Evolutionary conservation across 306 rosid genomes (phyloP).

Genomic region (Urtica urens): DNA sequence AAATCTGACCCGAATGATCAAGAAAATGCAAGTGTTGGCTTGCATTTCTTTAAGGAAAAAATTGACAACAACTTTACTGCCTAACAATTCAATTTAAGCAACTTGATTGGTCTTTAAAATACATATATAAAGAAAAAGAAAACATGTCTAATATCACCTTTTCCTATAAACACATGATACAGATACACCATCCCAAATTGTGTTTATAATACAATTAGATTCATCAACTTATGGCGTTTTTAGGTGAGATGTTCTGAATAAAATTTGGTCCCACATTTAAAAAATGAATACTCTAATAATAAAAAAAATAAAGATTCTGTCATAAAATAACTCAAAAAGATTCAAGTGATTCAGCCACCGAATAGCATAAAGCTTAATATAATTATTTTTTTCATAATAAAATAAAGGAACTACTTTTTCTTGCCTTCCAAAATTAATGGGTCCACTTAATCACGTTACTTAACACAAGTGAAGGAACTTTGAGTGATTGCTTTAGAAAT

Average conservation of each 20-base stretch:
- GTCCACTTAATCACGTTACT: constrained; percentile 15
- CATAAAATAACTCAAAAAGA: neutral
- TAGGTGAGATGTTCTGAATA: neutral
- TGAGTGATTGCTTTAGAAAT: neutral
- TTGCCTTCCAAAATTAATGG: no score
- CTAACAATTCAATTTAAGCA: neutral
- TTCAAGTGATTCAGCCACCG: constrained; percentile 1
- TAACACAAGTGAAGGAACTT: constrained; percentile 10
- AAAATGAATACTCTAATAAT: no score
- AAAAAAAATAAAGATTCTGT: constrained; percentile 9
- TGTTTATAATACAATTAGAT: neutral
- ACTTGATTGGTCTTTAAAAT: neutral
- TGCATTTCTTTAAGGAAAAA: neutral
- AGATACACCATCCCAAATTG: neutral
- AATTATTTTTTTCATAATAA: no score
- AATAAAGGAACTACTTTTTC: no score
- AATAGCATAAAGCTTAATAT: no score
- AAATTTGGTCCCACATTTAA: neutral
- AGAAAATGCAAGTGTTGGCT: neutral
- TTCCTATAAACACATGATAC: constrained; percentile 3
- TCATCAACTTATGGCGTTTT: neutral
- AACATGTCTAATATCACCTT: neutral
- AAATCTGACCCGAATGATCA: neutral
- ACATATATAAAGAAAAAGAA: neutral
- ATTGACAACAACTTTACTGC: neutral